Conservation (phyloP, 768 basidiomycete genomes). For the Daedalea quercina region DNA sequence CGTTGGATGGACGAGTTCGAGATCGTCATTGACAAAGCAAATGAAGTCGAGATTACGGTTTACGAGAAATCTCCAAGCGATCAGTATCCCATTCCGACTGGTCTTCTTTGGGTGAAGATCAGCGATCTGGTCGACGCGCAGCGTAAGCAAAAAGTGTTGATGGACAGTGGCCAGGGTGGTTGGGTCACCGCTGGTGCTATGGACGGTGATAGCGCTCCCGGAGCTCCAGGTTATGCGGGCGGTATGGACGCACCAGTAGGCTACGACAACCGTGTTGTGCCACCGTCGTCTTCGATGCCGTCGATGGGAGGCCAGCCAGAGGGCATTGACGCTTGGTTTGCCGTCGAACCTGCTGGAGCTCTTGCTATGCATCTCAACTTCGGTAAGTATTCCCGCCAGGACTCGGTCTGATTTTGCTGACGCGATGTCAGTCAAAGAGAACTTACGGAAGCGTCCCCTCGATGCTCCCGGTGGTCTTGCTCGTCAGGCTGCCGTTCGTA, state of each 20-base stretch:
- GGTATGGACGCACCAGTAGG: conserved; percentile 36
- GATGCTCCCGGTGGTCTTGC: conserved; percentile 90
- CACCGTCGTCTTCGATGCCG: conserved; percentile 8
- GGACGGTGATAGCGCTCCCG: conserved; percentile 55
- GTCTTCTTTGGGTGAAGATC: conserved; percentile 90
- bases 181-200: conserved; percentile 97
- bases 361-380: conserved; percentile 86
- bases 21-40: conserved; percentile 94
- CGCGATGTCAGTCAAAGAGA: conserved; percentile 82
- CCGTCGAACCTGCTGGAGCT: conserved; percentile 96
- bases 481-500: conserved; percentile 95
- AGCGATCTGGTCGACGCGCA: conserved; percentile 92
- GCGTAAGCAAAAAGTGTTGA: conserved; percentile 83
- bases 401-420: conserved; percentile 7
- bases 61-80: conserved; percentile 89
- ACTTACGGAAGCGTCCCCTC: conserved; percentile 90
- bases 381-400: conserved; percentile 44
- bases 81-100: conserved; percentile 79
- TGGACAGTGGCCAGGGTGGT: conserved; percentile 80
- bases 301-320: conserved; percentile 38
- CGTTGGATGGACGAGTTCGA: conserved; percentile 98
- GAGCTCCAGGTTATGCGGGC: conserved; percentile 42
- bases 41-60: conserved; percentile 94
- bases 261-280: conserved; percentile 16
- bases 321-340: conserved; percentile 95